These are phyloP conservation scores for Cryphonectria radicalis DNA, from an alignment of 2,329 filamentous ascomycete genomes.

Conservation along the genomic window DNA sequence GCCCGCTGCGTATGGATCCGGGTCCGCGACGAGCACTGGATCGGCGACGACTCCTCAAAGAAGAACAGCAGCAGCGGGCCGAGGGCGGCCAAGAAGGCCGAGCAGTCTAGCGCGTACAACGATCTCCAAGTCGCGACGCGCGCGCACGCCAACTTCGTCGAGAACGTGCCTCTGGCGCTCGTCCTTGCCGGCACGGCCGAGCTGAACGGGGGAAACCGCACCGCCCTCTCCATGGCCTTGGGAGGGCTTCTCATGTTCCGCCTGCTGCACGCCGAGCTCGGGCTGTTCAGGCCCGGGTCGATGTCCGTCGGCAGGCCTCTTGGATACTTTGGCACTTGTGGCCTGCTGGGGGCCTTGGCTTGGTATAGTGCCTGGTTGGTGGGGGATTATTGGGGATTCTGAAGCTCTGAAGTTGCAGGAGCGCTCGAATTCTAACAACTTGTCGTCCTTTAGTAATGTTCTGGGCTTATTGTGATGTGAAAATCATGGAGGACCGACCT, in stretches of 20 bases:
- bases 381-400: conserved; percentile 27
- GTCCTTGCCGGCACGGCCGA: conserved; percentile 38
- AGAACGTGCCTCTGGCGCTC: conserved; percentile 40
- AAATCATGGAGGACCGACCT: neutral
- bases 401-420: neutral
- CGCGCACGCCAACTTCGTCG: conserved; percentile 38
- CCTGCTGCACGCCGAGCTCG: conserved; percentile 37
- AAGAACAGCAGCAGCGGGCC: neutral
- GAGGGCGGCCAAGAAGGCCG: conserved; percentile 26
- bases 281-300: conserved; percentile 32
- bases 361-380: conserved; percentile 37
- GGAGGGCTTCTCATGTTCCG: conserved; percentile 36
- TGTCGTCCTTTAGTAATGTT: neutral
- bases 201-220: conserved; percentile 39
- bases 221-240: conserved; percentile 33
- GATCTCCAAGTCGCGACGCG: conserved; percentile 36
- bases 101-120: conserved; percentile 27
- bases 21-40: conserved; percentile 34
- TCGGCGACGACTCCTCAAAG: conserved; percentile 33
- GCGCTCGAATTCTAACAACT: neutral
- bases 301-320: conserved; percentile 36
- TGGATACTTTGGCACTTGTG: conserved; percentile 38
- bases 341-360: conserved; percentile 34
- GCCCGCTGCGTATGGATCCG: conserved; percentile 36
- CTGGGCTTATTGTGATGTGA: neutral